These are phyloP conservation scores for Dictyostelium citrinum DNA, from an alignment of 78 protist genomes.

Conservation along the genomic window DNA sequence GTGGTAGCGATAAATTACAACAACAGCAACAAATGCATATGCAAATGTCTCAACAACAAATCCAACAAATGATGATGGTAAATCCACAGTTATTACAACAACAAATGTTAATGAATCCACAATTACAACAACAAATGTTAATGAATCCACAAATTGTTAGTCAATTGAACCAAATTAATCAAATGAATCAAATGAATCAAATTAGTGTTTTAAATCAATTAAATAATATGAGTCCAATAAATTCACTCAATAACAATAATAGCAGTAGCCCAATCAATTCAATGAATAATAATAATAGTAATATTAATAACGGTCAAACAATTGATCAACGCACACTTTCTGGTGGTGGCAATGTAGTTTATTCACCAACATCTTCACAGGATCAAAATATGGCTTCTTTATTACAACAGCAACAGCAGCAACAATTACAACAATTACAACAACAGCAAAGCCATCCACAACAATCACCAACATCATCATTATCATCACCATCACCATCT, in stretches of 20 bases:
- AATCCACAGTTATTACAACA: conserved; percentile 15
- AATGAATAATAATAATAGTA: background rate
- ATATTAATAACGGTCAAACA: background rate
- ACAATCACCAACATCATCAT: conserved; percentile 51
- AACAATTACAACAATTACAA: background rate
- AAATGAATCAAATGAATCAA: conserved; percentile 21
- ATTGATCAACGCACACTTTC: background rate
- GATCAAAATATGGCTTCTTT: background rate
- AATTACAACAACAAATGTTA: background rate
- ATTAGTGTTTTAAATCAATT: conserved; percentile 12
- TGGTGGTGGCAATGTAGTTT: background rate
- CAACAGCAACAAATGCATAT: background rate
- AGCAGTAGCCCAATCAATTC: no score
- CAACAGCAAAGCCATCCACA: background rate
- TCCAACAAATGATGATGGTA: conserved; percentile 6
- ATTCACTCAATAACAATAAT: background rate
- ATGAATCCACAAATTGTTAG: background rate
- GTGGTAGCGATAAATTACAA: background rate
- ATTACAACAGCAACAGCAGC: background rate
- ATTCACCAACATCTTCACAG: background rate
- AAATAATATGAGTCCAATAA: background rate
- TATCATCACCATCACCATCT: conserved; percentile 3
- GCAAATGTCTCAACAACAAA: conserved; percentile 20
- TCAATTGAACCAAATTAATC: conserved; percentile 19
- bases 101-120: background rate